Base-by-base conservation (phyloP, 805 yeast genomes). In the Ogataea glucozyma region DNA sequence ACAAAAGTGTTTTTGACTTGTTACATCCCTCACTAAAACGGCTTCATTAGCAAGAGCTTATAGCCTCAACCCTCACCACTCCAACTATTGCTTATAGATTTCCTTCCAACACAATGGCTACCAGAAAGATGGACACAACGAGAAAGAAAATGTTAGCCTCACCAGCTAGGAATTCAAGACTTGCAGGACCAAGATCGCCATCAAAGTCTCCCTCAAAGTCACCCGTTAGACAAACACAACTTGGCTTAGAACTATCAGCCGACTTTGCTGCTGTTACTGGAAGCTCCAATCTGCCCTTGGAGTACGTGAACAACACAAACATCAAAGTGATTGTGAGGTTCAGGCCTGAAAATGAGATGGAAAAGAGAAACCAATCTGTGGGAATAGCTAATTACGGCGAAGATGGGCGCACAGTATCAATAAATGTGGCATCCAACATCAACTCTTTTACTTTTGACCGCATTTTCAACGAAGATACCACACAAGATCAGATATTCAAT, bases 311-410 rank as follows among this genome's bases (percentile, higher is more conserved):
- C 19, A 57, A 57, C 39, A 48, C 64, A 40, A 71, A 74, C 49
- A 77, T 84, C 57, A 78, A 78, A 53, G 95, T 86, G 20, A 71
- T 86, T 14, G 88, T 86, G 19, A 69, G 95, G 40, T 79, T 86
- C 53, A 67, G 93, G 33, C 93, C 93, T 1, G 69, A 69, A 33
- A 71, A 64, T 38, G 48, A 44, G 18, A 31, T 49, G 43, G 58
- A 57, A 22, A 38, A 17, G 23, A 24, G 30, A 3, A 42, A 38
- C 30, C 34, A 36, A 1, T 49, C 53, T 3, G 19, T 35, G 1
- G 40, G 43, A 14, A 42, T 52, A 18, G 51, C 51, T 10, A 36
- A 34, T 1, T 48, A 49, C 32, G 27, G 31, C 12, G 43, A 45
- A 3, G 56, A 53, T 26, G 24, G 31, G 3, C 43, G 46, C 38